phyloP scores from a whole-genome alignment of 768 basidiomycete genomes.

The Pleurotus tuoliensis region DNA sequence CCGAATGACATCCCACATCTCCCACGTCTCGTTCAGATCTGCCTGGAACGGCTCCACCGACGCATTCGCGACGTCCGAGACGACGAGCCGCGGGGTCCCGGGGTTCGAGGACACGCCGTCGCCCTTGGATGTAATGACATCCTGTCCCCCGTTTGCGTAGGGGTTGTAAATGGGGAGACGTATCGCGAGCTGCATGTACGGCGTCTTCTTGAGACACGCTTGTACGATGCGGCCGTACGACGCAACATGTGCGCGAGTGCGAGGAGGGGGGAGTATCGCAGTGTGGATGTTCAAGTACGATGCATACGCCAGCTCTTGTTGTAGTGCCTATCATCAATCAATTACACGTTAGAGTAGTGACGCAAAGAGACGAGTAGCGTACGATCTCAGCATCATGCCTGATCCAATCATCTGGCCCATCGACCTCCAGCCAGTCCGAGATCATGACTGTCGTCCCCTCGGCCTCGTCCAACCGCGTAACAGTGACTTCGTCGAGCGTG shows the following conservation, averaged over 20 bases:
- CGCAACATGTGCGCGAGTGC: slow-evolving; percentile 76
- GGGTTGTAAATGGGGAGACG: slow-evolving; percentile 82
- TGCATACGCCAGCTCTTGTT: slow-evolving; percentile 90
- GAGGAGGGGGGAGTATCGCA: slow-evolving; percentile 85
- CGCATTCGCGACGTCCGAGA: slow-evolving; percentile 27
- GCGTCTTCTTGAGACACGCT: slow-evolving; percentile 64
- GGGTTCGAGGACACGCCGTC: slow-evolving; percentile 4
- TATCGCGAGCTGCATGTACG: slow-evolving; percentile 78
- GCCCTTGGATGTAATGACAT: slow-evolving; percentile 10
- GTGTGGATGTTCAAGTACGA: slow-evolving; percentile 86
- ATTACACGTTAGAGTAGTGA: slow-evolving; percentile 5
- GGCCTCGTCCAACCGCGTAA: slow-evolving; percentile 82
- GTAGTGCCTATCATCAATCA: slow-evolving; percentile 61
- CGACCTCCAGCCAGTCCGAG: slow-evolving; percentile 95
- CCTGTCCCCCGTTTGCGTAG: slow-evolving; percentile 22
- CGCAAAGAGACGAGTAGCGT: slow-evolving; percentile 28
- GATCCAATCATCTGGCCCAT: slow-evolving; percentile 89
- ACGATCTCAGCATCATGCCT: slow-evolving; percentile 96
- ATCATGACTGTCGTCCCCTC: slow-evolving; percentile 70
- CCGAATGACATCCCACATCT: slow-evolving; percentile 97
- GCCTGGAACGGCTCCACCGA: slow-evolving; percentile 41
- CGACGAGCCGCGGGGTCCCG: slow-evolving; percentile 30
- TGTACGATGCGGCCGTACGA: slow-evolving; percentile 93
- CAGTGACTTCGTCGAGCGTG: slow-evolving; percentile 78
- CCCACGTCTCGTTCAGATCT: slow-evolving; percentile 82